phyloP scores from a whole-genome alignment of 495 filamentous ascomycete genomes.

The Entonaema liquescens region DNA sequence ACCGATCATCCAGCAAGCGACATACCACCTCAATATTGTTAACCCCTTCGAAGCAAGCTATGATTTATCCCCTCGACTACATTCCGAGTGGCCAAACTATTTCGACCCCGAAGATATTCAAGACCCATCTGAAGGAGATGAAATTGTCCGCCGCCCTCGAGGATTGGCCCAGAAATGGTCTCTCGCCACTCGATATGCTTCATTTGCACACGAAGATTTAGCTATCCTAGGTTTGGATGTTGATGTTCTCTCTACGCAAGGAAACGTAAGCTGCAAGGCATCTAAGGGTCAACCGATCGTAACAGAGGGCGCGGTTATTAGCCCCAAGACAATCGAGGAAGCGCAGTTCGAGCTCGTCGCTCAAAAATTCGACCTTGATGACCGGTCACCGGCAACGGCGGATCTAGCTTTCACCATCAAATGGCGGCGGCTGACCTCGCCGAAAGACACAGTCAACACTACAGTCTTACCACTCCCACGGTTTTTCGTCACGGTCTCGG shows the following conservation, averaged over 20 bases:
- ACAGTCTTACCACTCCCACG: slow-evolving; percentile 76
- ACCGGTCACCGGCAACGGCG: slow-evolving; percentile 73
- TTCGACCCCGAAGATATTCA: slow-evolving; percentile 65
- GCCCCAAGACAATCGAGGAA: slow-evolving; percentile 71
- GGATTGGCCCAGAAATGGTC: slow-evolving; percentile 86
- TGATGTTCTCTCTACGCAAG: slow-evolving; percentile 62
- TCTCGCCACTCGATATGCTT: slow-evolving; percentile 74
- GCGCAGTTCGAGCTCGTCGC: slow-evolving; percentile 75
- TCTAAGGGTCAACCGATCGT: slow-evolving; percentile 46
- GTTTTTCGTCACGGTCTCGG: slow-evolving; percentile 77
- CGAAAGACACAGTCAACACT: slow-evolving; percentile 56
- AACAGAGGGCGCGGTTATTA: slow-evolving; percentile 52
- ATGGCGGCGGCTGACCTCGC: slow-evolving; percentile 68
- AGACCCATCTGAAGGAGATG: slow-evolving; percentile 33
- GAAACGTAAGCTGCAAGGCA: slow-evolving; percentile 53
- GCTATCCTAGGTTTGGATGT: slow-evolving; percentile 71
- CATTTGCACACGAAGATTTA: slow-evolving; percentile 76
- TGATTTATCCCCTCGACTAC: slow-evolving; percentile 78
- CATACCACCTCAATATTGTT: slow-evolving; percentile 73
- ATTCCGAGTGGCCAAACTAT: slow-evolving; percentile 86
- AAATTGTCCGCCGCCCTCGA: slow-evolving; percentile 35
- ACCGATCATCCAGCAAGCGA: slow-evolving; percentile 75
- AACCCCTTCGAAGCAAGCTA: slow-evolving; percentile 90
- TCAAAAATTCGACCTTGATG: slow-evolving; percentile 79
- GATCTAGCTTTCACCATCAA: slow-evolving; percentile 78